Evolutionary conservation across 176 grass and related monocot genomes (phyloP), one percentile per base, ranked within the genome.

Genomic region (Oryza longistaminata): DNA sequence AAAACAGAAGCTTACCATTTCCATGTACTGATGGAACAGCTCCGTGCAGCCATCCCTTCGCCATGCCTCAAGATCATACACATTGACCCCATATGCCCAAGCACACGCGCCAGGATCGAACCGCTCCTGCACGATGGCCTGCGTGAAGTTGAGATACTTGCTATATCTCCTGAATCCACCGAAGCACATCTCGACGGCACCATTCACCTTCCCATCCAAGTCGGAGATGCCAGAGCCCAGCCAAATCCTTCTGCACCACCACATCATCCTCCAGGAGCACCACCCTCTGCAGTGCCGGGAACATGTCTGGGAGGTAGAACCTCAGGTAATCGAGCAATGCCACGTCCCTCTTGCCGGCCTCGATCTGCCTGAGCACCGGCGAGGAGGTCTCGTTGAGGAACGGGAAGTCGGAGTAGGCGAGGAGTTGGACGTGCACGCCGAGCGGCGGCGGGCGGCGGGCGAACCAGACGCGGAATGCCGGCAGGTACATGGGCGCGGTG

Each of bases 281-380:
- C 14, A 99, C 75, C 75, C 84, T 83, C 67, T 64, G 84, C 77
- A 99, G 86, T 35, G 79, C 64, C 21, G 93, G 93, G 78, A 92
- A 99, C 78, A 99, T 96, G 60, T 99, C 88, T 16, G 93, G 93
- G 71, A 99, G 82, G 86, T 99, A 99, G 84, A 99, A 99, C 81
- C 96, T 90, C 33, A 99, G 86, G 86, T 96, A 82, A 65, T 92
- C 87, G 22, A 96, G 78, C 76, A 99, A 44, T 8, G 84, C 76
- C 37, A 96, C 83, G 45, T 99, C 96, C 74, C 82, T 37, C 86
- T 87, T 88, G 25, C 91, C 93, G 16, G 48, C 71, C 78, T 96
- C 91, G n/a, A 96, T 86, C 91, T 92, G 89, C 40, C 84, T 89
- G 46, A 99, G 39, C 71, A 99, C 88, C n/a, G 96, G 91, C 14